Evolutionary conservation across 2,329 filamentous ascomycete species (phyloP).

Genomic region (Fusarium xyrophilum): DNA sequence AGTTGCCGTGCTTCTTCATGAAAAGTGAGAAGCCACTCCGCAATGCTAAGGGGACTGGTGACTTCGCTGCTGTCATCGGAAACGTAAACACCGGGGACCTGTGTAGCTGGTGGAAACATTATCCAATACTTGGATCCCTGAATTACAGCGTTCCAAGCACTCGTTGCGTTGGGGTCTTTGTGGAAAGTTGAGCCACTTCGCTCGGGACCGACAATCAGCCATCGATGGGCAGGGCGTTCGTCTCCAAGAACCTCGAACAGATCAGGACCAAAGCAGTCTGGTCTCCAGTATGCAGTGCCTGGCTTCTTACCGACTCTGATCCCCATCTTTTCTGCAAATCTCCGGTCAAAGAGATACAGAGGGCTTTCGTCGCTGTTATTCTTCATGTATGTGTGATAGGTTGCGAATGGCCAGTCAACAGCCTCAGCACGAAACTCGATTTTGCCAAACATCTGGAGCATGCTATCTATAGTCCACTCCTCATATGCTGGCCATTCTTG

Average conservation of each 20-base stretch:
- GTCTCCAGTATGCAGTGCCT: conserved; percentile 73
- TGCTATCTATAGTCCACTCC: conserved; percentile 73
- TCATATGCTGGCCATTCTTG: conserved; percentile 80
- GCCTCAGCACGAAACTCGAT: conserved; percentile 86
- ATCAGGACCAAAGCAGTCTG: conserved; percentile 85
- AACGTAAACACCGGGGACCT: conserved; percentile 88
- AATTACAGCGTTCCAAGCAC: conserved; percentile 93
- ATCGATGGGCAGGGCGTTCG: conserved; percentile 85
- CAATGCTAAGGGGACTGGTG: conserved; percentile 90
- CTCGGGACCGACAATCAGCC: conserved; percentile 89
- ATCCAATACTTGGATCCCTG: conserved; percentile 97
- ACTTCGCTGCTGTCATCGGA: conserved; percentile 91
- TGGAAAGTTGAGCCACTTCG: conserved; percentile 94
- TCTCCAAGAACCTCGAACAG: conserved; percentile 79
- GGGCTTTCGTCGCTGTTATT: conserved; percentile 85
- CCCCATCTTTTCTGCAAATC: conserved; percentile 85
- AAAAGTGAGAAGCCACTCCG: conserved; percentile 94
- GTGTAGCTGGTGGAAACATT: conserved; percentile 84
- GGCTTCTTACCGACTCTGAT: conserved; percentile 65
- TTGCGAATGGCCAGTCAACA: conserved; percentile 87
- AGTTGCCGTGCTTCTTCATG: conserved; percentile 80
- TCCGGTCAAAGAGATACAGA: conserved; percentile 88
- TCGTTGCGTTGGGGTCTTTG: conserved; percentile 77
- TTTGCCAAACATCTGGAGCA: conserved; percentile 69
- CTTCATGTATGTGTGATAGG: conserved; percentile 82